These are phyloP conservation scores for Schwanniomyces polymorphus DNA, from an alignment of 805 yeast genomes.

Conservation along the genomic window DNA sequence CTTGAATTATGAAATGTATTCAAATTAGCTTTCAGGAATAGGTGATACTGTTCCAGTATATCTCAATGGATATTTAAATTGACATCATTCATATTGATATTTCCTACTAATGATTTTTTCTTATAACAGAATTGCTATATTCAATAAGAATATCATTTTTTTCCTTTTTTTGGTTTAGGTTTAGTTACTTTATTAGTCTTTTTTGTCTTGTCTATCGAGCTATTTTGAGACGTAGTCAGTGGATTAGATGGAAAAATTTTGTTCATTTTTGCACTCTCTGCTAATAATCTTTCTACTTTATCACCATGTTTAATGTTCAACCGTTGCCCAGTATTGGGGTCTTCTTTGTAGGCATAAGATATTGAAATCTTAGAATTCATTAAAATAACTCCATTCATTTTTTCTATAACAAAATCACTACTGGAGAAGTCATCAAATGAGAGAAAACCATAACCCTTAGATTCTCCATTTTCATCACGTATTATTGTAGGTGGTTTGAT, in stretches of 20 bases:
- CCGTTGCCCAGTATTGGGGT: constrained; percentile 35
- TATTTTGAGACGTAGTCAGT: background rate
- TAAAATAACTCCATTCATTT: constrained; percentile 66
- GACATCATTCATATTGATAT: too few relatives aligned
- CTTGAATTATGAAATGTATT: too few relatives aligned
- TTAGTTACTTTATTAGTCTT: background rate
- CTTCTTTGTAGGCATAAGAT: constrained; percentile 72
- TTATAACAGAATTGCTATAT: too few relatives aligned
- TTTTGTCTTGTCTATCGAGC: background rate
- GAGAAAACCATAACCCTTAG: constrained; percentile 68
- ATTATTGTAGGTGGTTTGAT: constrained; percentile 49
- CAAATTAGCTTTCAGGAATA: too few relatives aligned
- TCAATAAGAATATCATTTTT: background rate
- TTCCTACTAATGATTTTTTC: too few relatives aligned
- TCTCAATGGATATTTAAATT: too few relatives aligned
- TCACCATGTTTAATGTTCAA: constrained; percentile 71
- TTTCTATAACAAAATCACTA: constrained; percentile 70
- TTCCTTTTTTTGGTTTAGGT: background rate
- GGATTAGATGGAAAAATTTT: constrained; percentile 11
- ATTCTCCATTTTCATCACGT: constrained; percentile 48
- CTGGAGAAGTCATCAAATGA: constrained; percentile 62
- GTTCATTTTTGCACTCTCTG: constrained; percentile 57
- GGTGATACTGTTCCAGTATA: too few relatives aligned
- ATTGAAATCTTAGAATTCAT: constrained; percentile 64
- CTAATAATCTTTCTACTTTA: constrained; percentile 68